Base-by-base conservation (phyloP, 108 stramenopile species). In the Stephanodiscus triporus region DNA sequence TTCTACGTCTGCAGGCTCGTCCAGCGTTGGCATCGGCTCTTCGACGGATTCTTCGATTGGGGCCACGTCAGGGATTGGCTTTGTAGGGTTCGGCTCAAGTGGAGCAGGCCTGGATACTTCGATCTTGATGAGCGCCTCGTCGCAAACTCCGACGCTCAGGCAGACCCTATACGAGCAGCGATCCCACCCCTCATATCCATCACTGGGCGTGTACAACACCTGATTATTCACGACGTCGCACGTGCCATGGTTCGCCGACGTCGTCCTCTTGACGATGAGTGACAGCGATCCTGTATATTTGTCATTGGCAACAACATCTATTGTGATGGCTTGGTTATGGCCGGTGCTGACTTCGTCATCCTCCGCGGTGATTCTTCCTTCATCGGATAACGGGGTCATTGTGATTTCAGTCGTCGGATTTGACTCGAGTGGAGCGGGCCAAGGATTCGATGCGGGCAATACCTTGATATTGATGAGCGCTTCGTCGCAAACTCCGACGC, bases 241-340 rank as follows among this genome's bases (percentile, higher is more conserved):
- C 13, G 65, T 20, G 9, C 77, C 77, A 60, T 69, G 70, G 30
- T 5, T 57, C 14, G 77, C 56, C 3, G 49, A 16, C 7, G 19
- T 66, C 19, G 60, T 43, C 4, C 66, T 47, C 4, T 40, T 61
- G 26, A 78, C 27, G 38, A 37, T 38, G 16, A 70, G 66, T 10
- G 37, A 50, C 10, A 22, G 30, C 0, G 47, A 53, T 27, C 70
- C 70, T 2, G 0, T 29, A 26, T 53, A 24, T 67, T 78, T 70
- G 38, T 78, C 70, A 30, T 78, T 72, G 40, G 70, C 61, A 49
- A 78, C 32, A 11, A 72, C 77, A 43, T 72, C 66, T 32, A 78
- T 54, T 27, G 37, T 60, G 51, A 78, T 42, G 38, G 77, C 65
- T 16, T 17, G 70, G 49, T 72, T 56, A 9, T 20, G 40, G 57